These are phyloP conservation scores for Schoenoplectus tabernaemontani DNA, from an alignment of 202 grass and related monocot genomes.

Conservation along the genomic window DNA sequence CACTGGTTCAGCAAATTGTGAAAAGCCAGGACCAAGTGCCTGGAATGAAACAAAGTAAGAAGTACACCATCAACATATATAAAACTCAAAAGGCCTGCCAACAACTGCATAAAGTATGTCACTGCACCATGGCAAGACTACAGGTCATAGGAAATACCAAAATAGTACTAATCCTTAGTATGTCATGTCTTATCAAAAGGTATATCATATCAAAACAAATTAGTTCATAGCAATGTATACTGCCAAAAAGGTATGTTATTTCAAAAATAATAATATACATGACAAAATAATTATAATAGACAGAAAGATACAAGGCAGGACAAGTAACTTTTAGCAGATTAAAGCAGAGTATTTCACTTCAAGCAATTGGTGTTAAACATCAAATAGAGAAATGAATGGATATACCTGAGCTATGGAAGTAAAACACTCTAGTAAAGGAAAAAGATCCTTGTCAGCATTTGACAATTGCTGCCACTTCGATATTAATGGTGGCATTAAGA, in stretches of 20 bases:
- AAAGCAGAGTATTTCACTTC: background rate
- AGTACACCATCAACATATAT: background rate
- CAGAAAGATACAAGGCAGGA: background rate
- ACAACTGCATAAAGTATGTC: background rate
- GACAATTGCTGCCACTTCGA: conserved; percentile 92
- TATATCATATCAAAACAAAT: too few species aligned
- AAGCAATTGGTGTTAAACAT: too few species aligned
- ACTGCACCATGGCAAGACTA: background rate
- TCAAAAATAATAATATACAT: too few species aligned
- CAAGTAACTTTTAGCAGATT: background rate
- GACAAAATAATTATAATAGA: background rate
- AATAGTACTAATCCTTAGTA: background rate
- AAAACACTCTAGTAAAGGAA: conserved; percentile 94
- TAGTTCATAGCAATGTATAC: background rate
- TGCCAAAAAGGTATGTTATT: background rate
- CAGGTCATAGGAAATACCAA: background rate
- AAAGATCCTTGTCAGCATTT: conserved; percentile 93
- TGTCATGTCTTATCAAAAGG: background rate
- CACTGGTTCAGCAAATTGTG: conserved; percentile 92
- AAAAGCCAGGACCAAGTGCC: conserved; percentile 90
- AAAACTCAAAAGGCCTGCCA: background rate
- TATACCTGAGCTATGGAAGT: conserved; percentile 93
- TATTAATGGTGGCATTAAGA: conserved; percentile 95
- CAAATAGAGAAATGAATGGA: too few species aligned
- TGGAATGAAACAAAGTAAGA: conserved; percentile 34